These are phyloP conservation scores for Asterionellopsis glacialis DNA, from an alignment of 108 stramenopile species.

Conservation along the genomic window DNA sequence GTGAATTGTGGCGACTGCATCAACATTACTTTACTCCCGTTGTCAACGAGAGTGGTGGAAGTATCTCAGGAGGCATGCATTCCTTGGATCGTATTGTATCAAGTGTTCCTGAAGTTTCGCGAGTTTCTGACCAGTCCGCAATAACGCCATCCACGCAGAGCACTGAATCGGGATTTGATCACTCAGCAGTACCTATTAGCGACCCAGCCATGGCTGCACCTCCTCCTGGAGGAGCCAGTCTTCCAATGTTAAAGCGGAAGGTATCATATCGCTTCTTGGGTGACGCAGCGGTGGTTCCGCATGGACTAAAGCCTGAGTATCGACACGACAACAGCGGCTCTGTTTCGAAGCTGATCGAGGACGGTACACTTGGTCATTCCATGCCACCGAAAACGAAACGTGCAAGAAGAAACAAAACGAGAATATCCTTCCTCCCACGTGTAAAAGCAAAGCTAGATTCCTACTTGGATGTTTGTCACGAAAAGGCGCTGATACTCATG, in stretches of 20 bases:
- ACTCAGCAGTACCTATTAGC: constrained; percentile 14
- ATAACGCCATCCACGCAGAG: neutral
- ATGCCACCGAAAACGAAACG: constrained; percentile 68
- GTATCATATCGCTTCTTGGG: constrained; percentile 72
- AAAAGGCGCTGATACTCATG: constrained; percentile 71
- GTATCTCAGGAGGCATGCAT: neutral
- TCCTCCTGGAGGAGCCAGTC: constrained; percentile 1
- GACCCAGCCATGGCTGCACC: constrained; percentile 21
- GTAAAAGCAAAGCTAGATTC: constrained; percentile 63
- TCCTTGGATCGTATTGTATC: constrained; percentile 6
- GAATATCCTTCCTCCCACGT: constrained; percentile 78
- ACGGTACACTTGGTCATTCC: constrained; percentile 35
- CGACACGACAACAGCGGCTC: constrained; percentile 21
- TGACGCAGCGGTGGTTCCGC: constrained; percentile 31
- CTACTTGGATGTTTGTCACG: constrained; percentile 42
- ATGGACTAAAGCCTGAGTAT: constrained; percentile 3
- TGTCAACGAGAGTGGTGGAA: constrained; percentile 60
- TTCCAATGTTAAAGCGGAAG: constrained; percentile 64
- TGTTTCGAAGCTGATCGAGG: constrained; percentile 43
- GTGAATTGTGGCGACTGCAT: constrained; percentile 69
- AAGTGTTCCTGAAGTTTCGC: constrained; percentile 44
- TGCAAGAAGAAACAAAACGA: constrained; percentile 67
- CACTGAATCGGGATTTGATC: constrained; percentile 9
- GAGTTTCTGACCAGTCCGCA: neutral
- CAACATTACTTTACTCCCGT: constrained; percentile 78